Percentiles rank a stretch among this genome's conserved stretches.
phyloP scores from a whole-genome alignment of 768 basidiomycete genomes.

The Boletus huronensis region DNA sequence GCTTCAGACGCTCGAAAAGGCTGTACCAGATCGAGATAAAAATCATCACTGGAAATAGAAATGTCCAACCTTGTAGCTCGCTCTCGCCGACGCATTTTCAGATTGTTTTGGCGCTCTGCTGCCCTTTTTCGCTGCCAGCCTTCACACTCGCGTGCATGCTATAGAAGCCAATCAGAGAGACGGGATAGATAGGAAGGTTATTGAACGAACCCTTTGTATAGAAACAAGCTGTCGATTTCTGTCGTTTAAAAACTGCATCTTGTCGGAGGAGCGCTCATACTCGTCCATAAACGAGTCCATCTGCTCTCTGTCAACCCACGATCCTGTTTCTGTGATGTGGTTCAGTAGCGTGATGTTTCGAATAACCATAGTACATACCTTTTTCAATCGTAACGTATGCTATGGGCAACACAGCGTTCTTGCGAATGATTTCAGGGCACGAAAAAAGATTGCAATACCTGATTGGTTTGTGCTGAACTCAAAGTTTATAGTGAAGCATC shows the following conservation, averaged over 20 bases:
- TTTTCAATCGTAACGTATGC: neutral
- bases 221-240: neutral
- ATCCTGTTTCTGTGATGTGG: neutral
- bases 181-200: neutral
- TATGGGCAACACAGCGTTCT: neutral
- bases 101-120: neutral
- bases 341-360: neutral
- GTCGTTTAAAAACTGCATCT: neutral
- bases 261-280: neutral
- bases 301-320: conserved; percentile 10
- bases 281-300: conserved; percentile 7
- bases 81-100: neutral
- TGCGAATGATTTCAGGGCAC: neutral
- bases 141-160: conserved; percentile 8
- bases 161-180: neutral
- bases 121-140: neutral
- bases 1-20: conserved; percentile 3
- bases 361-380: neutral
- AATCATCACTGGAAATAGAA: neutral
- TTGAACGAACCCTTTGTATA: neutral
- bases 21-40: neutral
- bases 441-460: neutral
- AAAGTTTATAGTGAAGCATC: neutral
- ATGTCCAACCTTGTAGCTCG: neutral
- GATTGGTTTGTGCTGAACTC: neutral